Conservation (phyloP, 2,329 filamentous ascomycete genomes). For the Aspergillus sp. region DNA sequence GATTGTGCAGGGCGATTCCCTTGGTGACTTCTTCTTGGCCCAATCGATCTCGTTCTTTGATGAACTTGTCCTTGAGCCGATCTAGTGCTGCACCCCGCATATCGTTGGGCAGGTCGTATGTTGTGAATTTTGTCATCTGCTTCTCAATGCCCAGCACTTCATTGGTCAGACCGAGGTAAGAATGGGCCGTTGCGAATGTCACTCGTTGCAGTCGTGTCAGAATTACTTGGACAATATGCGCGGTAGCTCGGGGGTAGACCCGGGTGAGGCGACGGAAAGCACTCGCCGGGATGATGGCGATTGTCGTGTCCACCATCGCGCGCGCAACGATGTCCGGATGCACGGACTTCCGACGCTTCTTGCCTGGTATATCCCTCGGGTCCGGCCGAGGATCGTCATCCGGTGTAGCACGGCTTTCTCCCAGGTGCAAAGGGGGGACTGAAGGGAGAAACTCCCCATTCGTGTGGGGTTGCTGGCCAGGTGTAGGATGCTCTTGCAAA, state of each 20-base stretch:
- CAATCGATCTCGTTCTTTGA: conserved; percentile 76
- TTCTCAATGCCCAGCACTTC: conserved; percentile 92
- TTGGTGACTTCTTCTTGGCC: conserved; percentile 80
- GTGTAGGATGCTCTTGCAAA: conserved; percentile 19
- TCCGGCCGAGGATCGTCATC: conserved; percentile 26
- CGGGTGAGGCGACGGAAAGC: conserved; percentile 90
- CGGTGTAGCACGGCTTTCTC: conserved; percentile 40
- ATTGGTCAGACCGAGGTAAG: conserved; percentile 85
- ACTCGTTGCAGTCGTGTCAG: conserved; percentile 91
- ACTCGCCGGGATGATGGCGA: conserved; percentile 95
- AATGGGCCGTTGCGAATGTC: conserved; percentile 89
- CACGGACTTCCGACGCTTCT: conserved; percentile 63
- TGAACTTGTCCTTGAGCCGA: conserved; percentile 90
- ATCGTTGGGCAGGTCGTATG: conserved; percentile 86
- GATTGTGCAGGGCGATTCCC: conserved; percentile 92
- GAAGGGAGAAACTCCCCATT: conserved; percentile 49
- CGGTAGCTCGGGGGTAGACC: conserved; percentile 92
- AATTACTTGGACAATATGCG: conserved; percentile 97
- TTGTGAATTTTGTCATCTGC: conserved; percentile 89
- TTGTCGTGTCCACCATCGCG: conserved; percentile 93
- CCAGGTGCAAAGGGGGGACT: conserved; percentile 75
- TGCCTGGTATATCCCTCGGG: conserved; percentile 19
- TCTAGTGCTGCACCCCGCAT: conserved; percentile 79
- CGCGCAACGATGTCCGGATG: conserved; percentile 97
- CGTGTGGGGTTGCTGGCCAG: conserved; percentile 19